Base-by-base conservation (phyloP, 768 basidiomycete species). In the Rhodotorula taiwanensis region DNA sequence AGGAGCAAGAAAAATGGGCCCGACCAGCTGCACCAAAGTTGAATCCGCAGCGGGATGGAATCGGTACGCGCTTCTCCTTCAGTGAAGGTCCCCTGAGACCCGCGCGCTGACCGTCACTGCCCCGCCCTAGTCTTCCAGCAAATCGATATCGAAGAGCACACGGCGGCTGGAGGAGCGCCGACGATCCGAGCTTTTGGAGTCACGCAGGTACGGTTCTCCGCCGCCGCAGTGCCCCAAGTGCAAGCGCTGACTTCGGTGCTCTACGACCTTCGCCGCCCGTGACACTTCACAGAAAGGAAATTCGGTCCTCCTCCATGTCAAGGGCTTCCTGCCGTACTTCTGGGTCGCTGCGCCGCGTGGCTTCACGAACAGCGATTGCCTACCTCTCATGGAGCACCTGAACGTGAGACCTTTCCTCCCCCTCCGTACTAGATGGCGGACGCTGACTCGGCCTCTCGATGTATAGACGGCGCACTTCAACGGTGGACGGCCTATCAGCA, bases 251-350 rank as follows among this genome's bases (percentile, higher is more conserved):
- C 30, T 34, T n/a, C 20, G 33, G 25, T 45, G 55, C 20, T n/a
- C 34, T 51, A n/a, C n/a, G n/a, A n/a, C n/a, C n/a, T n/a, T n/a
- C 36, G 36, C 36, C 36, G 36, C 9, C 36, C 9, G 10, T 39
- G 36, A 39, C 36, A 39, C 16, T 39, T 13, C 30, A n/a, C 61
- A 93, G 88, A 80, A 78, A 3, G 94, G 94, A 0, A 83, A 98
- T 74, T 97, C 93, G 60, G 88, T 98, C 3, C 80, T 97, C 21
- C 86, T 85, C 5, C 83, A 86, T 65, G 81, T 99, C 53, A 84
- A 81, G 4, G 84, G 84, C 39, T 97, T 95, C 74, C 76, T 84
- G 52, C 94, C 95, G 0, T 98, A 99, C 76, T 95, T 99, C 76
- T 99, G 91, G 71, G 77, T 98, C 45, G 80, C 89, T 5, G 83